These are phyloP conservation scores for Physcomitrellopsis africana DNA, from an alignment of 225 moss, liverwort and hornwort genomes.

Conservation along the genomic window DNA sequence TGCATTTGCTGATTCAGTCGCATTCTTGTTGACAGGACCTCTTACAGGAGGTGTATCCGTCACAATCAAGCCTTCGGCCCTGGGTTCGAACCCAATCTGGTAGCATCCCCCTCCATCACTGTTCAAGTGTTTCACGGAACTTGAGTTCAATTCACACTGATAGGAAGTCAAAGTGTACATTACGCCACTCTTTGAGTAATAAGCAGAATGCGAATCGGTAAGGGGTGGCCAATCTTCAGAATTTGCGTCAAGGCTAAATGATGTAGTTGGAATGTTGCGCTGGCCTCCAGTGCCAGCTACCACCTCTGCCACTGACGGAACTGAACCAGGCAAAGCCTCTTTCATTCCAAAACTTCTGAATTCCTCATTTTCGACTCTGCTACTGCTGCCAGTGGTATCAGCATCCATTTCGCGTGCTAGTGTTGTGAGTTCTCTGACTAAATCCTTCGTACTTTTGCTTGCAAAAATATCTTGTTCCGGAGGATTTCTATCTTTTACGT, in stretches of 20 bases:
- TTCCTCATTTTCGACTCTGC: conserved; percentile 23
- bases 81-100: background rate
- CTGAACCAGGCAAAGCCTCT: conserved; percentile 17
- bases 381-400: background rate
- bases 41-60: background rate
- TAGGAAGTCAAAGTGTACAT: conserved; percentile 23
- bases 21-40: background rate
- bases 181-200: conserved; percentile 16
- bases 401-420: background rate
- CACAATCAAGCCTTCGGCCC: conserved; percentile 15
- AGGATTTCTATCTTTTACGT: conserved; percentile 19
- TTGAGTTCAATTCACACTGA: conserved; percentile 26
- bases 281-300: conserved; percentile 19
- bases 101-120: background rate
- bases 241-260: conserved; percentile 48
- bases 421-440: background rate
- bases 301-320: conserved; percentile 29
- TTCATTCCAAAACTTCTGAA: conserved; percentile 19
- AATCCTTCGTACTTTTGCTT: conserved; percentile 19
- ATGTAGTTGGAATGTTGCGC: background rate
- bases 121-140: background rate
- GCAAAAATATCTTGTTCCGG: background rate
- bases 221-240: conserved; percentile 55
- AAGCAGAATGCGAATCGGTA: conserved; percentile 14
- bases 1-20: background rate